Percentiles rank a stretch among this genome's conserved stretches.
Conservation (phyloP, 305 asterid genomes). For the Fraxinus ornus region DNA sequence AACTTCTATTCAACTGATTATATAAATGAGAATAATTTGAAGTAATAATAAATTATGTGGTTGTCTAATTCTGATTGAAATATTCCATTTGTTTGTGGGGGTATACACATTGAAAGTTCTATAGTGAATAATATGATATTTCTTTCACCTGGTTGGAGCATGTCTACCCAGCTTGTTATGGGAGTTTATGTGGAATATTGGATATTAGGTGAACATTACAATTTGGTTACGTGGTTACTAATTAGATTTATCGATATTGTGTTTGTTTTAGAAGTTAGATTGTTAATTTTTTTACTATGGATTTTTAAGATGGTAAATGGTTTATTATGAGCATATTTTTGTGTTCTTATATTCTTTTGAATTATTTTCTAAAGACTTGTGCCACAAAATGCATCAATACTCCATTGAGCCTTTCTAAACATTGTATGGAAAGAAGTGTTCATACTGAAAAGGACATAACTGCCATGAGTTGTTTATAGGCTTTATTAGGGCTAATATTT, state of each 20-base stretch:
- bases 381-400: background rate
- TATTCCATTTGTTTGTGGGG: background rate
- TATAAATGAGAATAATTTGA: background rate
- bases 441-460: background rate
- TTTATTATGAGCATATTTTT: background rate
- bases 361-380: background rate
- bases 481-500: background rate
- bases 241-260: background rate
- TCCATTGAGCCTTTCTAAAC: background rate
- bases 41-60: background rate
- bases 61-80: background rate
- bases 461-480: background rate
- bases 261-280: background rate
- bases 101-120: background rate
- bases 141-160: background rate
- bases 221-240: background rate
- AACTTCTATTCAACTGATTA: background rate
- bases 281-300: background rate
- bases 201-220: background rate
- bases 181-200: background rate
- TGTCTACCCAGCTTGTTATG: background rate
- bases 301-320: background rate
- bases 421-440: background rate
- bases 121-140: background rate
- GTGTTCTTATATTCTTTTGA: background rate